These are phyloP conservation scores for Actinomortierella wolfii DNA, from an alignment of 371 early-diverging fungal genomes.

Conservation along the genomic window DNA sequence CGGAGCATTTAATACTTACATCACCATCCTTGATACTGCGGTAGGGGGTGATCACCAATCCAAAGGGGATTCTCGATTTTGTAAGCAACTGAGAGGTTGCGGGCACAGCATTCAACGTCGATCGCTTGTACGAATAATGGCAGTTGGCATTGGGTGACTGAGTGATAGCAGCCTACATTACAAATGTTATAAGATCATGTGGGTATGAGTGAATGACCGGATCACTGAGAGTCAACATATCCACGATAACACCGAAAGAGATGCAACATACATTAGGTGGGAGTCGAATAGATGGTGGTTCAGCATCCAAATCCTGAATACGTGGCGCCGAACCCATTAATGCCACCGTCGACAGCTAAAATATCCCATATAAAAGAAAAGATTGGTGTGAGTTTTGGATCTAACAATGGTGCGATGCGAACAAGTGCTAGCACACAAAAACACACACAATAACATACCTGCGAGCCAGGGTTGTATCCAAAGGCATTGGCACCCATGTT, in stretches of 20 bases:
- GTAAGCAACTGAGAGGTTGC: conserved; percentile 76
- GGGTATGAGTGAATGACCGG: not conserved
- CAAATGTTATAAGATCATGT: conserved; percentile 6
- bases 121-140: conserved; percentile 81
- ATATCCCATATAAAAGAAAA: not conserved
- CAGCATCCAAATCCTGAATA: conserved; percentile 31
- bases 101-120: conserved; percentile 90
- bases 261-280: conserved; percentile 61
- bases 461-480: conserved; percentile 19
- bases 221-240: conserved; percentile 1
- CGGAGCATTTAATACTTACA: conserved; percentile 7
- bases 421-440: not conserved
- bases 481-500: conserved; percentile 20
- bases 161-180: conserved; percentile 66
- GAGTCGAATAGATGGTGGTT: conserved; percentile 52
- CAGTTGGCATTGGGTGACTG: conserved; percentile 71
- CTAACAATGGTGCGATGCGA: not conserved
- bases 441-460: conserved; percentile 8
- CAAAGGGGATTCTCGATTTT: conserved; percentile 89
- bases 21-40: conserved; percentile 42
- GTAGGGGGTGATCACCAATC: conserved; percentile 88
- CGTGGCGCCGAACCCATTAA: conserved; percentile 38
- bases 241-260: conserved; percentile 11
- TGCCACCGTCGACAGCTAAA: conserved; percentile 35
- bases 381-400: not conserved